Percentiles rank a stretch among this genome's conserved stretches.
phyloP scores from a whole-genome alignment of 1,284 basidiomycete species.

The Baeospora myosura region DNA sequence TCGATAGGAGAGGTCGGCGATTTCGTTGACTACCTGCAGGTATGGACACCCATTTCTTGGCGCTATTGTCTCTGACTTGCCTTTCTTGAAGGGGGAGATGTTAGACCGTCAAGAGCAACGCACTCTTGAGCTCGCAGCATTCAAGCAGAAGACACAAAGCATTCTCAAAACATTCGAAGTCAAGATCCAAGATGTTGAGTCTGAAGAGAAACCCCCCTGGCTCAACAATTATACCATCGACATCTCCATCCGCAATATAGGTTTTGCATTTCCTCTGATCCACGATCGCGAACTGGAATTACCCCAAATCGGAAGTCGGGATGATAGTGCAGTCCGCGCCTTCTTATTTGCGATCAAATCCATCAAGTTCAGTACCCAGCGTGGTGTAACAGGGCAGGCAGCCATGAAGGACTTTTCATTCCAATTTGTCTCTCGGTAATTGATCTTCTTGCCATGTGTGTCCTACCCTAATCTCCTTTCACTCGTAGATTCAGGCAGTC shows the following conservation, averaged over 20 bases:
- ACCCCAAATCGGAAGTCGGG: constrained; percentile 29
- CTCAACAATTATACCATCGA: constrained; percentile 60
- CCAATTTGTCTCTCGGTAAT: constrained; percentile 76
- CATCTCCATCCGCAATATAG: constrained; percentile 64
- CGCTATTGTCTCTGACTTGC: constrained; percentile 7
- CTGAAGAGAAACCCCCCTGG: constrained; percentile 44
- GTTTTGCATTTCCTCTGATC: constrained; percentile 77
- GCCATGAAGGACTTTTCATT: constrained; percentile 68
- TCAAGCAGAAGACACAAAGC: constrained; percentile 72
- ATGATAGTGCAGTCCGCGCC: constrained; percentile 54
- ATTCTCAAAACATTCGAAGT: constrained; percentile 71
- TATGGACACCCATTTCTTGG: constrained; percentile 20
- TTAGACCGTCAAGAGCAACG: constrained; percentile 66
- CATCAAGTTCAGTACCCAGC: constrained; percentile 64
- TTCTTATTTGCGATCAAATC: constrained; percentile 78
- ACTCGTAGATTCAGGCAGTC: constrained; percentile 68
- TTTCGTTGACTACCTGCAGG: constrained; percentile 78
- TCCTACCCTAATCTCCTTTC: constrained; percentile 1
- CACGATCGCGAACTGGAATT: constrained; percentile 46
- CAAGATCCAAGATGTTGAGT: constrained; percentile 35
- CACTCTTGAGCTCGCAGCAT: constrained; percentile 67
- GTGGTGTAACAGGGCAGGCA: constrained; percentile 74
- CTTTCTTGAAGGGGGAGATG: constrained; percentile 56
- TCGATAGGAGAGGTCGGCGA: constrained; percentile 85
- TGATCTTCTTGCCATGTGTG: constrained; percentile 2